phyloP scores from a whole-genome alignment of 73 alveolate species.

The Symbiodinium natans region DNA sequence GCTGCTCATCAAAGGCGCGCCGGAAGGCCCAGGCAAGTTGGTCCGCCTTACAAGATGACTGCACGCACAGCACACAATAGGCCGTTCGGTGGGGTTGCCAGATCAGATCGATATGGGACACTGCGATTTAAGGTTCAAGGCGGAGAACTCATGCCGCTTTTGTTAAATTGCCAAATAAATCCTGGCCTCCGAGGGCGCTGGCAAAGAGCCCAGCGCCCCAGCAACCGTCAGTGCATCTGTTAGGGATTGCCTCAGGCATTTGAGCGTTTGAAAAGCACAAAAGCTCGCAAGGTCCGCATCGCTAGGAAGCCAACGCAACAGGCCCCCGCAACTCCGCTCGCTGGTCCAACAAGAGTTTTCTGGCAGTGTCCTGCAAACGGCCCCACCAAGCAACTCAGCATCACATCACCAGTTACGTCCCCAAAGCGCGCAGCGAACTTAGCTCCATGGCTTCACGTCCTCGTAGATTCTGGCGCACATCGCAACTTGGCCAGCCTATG shows the following conservation, averaged over 20 bases:
- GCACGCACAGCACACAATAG: background rate
- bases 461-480: background rate
- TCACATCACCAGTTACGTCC: too few relatives aligned
- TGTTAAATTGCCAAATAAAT: background rate
- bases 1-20: conserved; percentile 57
- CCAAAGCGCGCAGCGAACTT: too few relatives aligned
- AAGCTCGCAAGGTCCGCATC: background rate
- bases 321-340: conserved; percentile 35
- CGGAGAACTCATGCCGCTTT: background rate
- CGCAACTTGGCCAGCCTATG: background rate
- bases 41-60: background rate
- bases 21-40: conserved; percentile 75
- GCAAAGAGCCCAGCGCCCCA: background rate
- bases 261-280: background rate
- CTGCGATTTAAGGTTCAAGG: background rate
- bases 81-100: background rate
- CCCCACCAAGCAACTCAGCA: too few relatives aligned
- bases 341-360: conserved; percentile 16
- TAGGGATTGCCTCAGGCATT: background rate
- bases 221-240: background rate
- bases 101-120: background rate
- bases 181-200: background rate
- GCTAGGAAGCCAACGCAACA: conserved; percentile 41
- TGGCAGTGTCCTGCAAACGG: conserved; percentile 16
- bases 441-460: background rate